Conservation (phyloP, 1,284 basidiomycete genomes). For the Neonothopanus nambi region DNA sequence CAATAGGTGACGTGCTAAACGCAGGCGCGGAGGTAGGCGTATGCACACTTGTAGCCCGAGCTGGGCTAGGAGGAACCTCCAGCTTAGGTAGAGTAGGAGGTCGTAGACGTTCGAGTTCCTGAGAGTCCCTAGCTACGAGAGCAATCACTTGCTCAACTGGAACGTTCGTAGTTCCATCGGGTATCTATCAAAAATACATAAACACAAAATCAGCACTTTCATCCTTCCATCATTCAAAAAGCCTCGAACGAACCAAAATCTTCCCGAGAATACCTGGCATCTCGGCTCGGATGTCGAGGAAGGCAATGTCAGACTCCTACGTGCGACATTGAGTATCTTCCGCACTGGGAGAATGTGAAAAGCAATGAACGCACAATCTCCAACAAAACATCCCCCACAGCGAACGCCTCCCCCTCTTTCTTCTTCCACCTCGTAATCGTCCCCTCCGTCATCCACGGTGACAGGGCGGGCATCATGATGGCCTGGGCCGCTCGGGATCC, state of each 20-base stretch:
- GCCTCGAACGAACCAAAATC: conserved; percentile 31
- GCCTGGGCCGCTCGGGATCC: conserved; percentile 17
- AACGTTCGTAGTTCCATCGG: conserved; percentile 40
- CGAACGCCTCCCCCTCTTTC: conserved; percentile 44
- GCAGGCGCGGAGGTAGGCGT: conserved; percentile 10
- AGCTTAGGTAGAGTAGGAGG: conserved; percentile 1
- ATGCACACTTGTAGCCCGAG: conserved; percentile 1
- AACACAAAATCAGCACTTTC: neutral
- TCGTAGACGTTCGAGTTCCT: conserved; percentile 26
- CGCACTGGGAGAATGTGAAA: neutral
- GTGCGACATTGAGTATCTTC: neutral
- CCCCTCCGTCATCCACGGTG: conserved; percentile 45
- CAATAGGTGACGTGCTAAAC: neutral
- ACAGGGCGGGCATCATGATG: conserved; percentile 49
- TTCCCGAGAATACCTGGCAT: conserved; percentile 39
- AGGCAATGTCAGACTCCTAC: conserved; percentile 36
- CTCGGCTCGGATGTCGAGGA: conserved; percentile 39
- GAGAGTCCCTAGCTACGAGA: conserved; percentile 33
- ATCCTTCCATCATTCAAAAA: neutral
- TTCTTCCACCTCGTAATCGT: conserved; percentile 43
- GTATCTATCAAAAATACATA: conserved; percentile 28
- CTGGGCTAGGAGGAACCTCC: conserved; percentile 1
- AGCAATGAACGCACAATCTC: conserved; percentile 40
- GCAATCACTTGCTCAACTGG: conserved; percentile 42
- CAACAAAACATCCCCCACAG: conserved; percentile 41